Evolutionary conservation across 1,284 basidiomycete genomes (phyloP).

Genomic region (Leccinum fuscescens): DNA sequence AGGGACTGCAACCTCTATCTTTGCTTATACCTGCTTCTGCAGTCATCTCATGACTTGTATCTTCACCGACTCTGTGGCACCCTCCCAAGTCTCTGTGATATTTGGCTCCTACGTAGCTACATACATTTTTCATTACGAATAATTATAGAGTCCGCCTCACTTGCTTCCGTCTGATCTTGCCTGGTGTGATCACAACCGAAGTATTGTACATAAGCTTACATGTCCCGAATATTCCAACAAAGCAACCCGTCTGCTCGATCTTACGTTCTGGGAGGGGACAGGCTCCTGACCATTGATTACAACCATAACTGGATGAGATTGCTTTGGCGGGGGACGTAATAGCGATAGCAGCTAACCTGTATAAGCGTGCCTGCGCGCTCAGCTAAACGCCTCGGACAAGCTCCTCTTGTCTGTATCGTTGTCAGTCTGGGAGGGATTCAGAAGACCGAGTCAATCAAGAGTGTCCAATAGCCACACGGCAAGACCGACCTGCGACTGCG

Average conservation of each 20-base stretch:
- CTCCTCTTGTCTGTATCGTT: slow-evolving; percentile 8
- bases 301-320: background rate
- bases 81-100: background rate
- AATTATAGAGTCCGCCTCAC: background rate
- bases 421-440: slow-evolving; percentile 11
- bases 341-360: background rate
- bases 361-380: background rate
- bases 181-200: background rate
- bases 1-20: background rate
- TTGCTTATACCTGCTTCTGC: slow-evolving; percentile 7
- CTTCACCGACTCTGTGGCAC: background rate
- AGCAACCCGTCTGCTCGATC: background rate
- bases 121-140: background rate
- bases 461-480: too few species aligned
- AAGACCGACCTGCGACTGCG: slow-evolving; percentile 22
- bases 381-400: slow-evolving; percentile 9
- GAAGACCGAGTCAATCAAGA: background rate
- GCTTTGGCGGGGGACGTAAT: background rate
- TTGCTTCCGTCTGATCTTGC: background rate
- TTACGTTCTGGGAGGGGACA: background rate
- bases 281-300: background rate
- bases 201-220: background rate
- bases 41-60: slow-evolving; percentile 1
- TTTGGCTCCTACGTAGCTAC: background rate
- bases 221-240: background rate